Evolutionary conservation across 1,284 basidiomycete genomes (phyloP), one percentile per base, ranked within the genome.

Genomic region (Mycosarcoma maydis): DNA sequence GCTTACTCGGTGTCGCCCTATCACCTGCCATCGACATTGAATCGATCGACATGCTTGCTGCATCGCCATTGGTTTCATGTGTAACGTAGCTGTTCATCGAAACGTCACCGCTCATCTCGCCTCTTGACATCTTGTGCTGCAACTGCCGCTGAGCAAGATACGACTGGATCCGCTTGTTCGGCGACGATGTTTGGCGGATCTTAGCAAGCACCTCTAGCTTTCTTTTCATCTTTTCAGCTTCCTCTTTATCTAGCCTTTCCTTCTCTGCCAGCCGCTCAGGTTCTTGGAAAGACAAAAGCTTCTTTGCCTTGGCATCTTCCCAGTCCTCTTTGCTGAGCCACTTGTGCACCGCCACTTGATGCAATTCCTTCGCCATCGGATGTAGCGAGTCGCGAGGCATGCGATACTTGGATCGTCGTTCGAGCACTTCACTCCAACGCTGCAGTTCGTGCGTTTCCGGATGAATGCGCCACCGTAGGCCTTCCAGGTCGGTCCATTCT

Each of bases 361-460:
- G 70, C 42, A 47, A 54, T 17, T 71, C 56, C 23, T 59, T 69
- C 4, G 76, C 70, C 64, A 77, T 75, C 10, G 77, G 75, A 39
- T 79, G 77, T 8, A 56, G 33, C 16, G 77, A 74, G 48, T 77
- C 76, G 30, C 62, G 62, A 7, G 77, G 77, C 74, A 76, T 78
- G 19, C 53, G 47, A 56, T 78, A 77, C 49, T 79, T 79, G 39
- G 64, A 60, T 9, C 65, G 55, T 70, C 74, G 72, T 34, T 77
- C 76, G 22, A 78, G 68, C 17, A 79, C 54, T 16, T 55, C 58
- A 17, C 58, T 69, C 42, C 37, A 50, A 13, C 66, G 53, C 32
- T 62, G 50, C 50, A 69, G 46, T 17, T 58, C 46, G 40, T 75
- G 60, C 3, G 77, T 75, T 16, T 75, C 67, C 0, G 73, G 65